Evolutionary conservation across 139 green algal genomes (phyloP).

Genomic region (Coelastrella sp.): DNA sequence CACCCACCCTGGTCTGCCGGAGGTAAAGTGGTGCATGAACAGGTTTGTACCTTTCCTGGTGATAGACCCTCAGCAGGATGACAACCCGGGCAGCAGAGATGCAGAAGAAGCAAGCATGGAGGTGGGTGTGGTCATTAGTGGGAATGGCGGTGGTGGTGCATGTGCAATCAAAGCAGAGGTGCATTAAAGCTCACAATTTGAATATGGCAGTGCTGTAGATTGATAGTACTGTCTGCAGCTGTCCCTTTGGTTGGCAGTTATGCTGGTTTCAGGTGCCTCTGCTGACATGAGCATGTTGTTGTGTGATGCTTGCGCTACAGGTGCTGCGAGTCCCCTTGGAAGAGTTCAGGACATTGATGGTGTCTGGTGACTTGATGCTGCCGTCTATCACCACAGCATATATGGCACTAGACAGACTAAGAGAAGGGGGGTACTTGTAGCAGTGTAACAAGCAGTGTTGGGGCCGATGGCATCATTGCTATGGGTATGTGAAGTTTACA

Average conservation of each 20-base stretch:
- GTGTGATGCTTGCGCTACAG: conserved; percentile 38
- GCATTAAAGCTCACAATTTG: neutral
- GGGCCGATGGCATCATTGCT: too few species aligned
- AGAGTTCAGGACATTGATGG: conserved; percentile 65
- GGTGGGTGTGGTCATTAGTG: neutral
- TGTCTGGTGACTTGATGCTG: conserved; percentile 77
- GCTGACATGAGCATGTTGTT: neutral
- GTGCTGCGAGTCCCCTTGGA: conserved; percentile 66
- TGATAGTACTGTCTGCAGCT: too few species aligned
- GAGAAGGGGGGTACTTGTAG: conserved; percentile 48
- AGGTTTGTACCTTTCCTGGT: conserved; percentile 83
- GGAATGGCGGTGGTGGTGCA: neutral
- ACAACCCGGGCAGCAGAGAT: conserved; percentile 57
- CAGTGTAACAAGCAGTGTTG: neutral
- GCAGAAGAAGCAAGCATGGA: conserved; percentile 71
- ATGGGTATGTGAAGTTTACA: too few species aligned
- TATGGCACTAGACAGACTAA: conserved; percentile 71
- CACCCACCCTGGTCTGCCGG: conserved; percentile 74
- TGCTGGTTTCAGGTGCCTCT: neutral
- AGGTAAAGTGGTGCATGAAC: conserved; percentile 87
- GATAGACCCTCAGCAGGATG: conserved; percentile 69
- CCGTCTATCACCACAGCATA: conserved; percentile 73
- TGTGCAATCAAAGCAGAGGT: neutral
- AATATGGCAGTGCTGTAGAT: too few species aligned
- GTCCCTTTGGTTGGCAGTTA: too few species aligned